Evolutionary conservation across 2,329 filamentous ascomycete genomes (phyloP).

Genomic region (Chaetothyriales sp.): DNA sequence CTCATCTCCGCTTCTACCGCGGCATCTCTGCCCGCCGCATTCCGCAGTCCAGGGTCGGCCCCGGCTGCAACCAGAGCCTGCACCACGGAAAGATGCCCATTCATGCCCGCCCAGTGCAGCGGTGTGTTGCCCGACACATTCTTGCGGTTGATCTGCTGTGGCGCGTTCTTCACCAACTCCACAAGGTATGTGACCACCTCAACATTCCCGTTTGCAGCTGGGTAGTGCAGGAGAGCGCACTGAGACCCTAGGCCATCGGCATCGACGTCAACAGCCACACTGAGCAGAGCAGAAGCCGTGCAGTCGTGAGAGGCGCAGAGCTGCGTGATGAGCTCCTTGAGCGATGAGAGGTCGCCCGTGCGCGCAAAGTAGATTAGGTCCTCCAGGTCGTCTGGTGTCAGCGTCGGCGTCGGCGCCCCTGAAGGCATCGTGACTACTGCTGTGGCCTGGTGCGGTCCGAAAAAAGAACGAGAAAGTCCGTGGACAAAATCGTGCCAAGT

Average conservation of each 20-base stretch:
- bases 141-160: conserved; percentile 31
- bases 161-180: conserved; percentile 7
- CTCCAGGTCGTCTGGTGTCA: conserved; percentile 41
- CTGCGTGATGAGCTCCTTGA: conserved; percentile 45
- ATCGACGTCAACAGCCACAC: conserved; percentile 56
- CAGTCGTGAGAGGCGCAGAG: conserved; percentile 50
- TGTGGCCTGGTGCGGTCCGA: not conserved
- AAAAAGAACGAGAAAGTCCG: not conserved
- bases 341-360: conserved; percentile 57
- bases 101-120: conserved; percentile 85
- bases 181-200: conserved; percentile 39
- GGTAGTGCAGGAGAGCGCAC: conserved; percentile 61
- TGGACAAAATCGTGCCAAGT: not conserved
- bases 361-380: conserved; percentile 83
- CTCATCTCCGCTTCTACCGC: conserved; percentile 57
- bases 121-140: conserved; percentile 83
- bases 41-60: conserved; percentile 64
- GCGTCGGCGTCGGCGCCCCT: conserved; percentile 1
- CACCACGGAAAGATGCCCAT: conserved; percentile 70
- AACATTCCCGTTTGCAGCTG: conserved; percentile 74
- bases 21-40: conserved; percentile 70
- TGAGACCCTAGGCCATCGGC: conserved; percentile 43
- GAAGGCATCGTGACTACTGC: conserved; percentile 2
- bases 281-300: conserved; percentile 50
- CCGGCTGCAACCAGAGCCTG: conserved; percentile 63